Conservation (phyloP, 2,329 filamentous ascomycete genomes). For the Clarireedia monteithiana region DNA sequence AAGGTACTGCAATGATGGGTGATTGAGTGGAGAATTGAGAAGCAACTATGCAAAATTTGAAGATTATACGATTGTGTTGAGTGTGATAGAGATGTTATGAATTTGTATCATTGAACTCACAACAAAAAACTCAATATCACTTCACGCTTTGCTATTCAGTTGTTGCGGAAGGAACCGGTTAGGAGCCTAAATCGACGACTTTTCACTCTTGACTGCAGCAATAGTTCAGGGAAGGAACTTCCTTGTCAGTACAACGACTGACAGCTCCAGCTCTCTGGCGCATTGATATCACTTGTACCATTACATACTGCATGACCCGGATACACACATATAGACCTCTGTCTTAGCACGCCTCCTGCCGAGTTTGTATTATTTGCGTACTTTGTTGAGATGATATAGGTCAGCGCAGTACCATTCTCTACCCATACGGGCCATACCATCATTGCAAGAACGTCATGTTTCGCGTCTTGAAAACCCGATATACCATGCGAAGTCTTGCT, state of each 20-base stretch:
- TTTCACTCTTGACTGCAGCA: too few species aligned
- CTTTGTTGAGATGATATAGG: slow-evolving; percentile 32
- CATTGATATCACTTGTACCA: slow-evolving; percentile 13
- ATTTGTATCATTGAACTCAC: too few species aligned
- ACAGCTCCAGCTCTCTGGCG: slow-evolving; percentile 19
- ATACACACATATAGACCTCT: slow-evolving; percentile 39
- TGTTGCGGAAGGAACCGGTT: too few species aligned
- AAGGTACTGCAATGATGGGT: too few species aligned
- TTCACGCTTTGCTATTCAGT: too few species aligned
- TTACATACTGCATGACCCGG: slow-evolving; percentile 14
- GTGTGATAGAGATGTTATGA: too few species aligned
- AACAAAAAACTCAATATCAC: too few species aligned
- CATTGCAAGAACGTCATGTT: slow-evolving; percentile 40
- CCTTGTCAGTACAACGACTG: background rate
- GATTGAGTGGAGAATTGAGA: too few species aligned
- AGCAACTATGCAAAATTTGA: too few species aligned
- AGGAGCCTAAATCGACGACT: too few species aligned
- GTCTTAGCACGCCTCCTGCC: slow-evolving; percentile 34
- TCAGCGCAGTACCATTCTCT: slow-evolving; percentile 33
- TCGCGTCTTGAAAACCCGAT: slow-evolving; percentile 34
- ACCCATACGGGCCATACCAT: slow-evolving; percentile 44
- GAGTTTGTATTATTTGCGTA: slow-evolving; percentile 32
- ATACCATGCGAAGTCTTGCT: slow-evolving; percentile 30
- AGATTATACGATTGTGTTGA: too few species aligned
- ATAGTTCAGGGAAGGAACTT: background rate